Conservation (phyloP, 495 filamentous ascomycete genomes). For the Neurospora sublineolata region DNA sequence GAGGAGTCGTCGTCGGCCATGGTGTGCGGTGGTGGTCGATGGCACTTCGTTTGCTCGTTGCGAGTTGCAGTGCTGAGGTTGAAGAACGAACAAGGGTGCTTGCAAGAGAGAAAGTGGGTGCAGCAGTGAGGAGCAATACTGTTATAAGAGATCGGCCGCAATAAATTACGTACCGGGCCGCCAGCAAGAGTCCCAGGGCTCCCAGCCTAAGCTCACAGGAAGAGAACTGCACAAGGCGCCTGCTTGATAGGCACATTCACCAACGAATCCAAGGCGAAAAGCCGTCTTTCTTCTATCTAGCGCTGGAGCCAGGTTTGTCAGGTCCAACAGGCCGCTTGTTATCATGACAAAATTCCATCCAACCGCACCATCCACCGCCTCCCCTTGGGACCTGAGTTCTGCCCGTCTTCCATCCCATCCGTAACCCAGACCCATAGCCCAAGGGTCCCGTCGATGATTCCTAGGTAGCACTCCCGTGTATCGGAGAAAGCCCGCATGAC, state of each 20-base stretch:
- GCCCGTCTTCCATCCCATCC: background rate
- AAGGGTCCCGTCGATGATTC: background rate
- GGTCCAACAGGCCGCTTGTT: background rate
- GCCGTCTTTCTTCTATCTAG: background rate
- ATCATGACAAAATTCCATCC: background rate
- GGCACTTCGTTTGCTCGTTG: constrained; percentile 5
- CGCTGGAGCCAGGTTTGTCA: background rate
- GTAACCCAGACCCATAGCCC: background rate
- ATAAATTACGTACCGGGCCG: constrained; percentile 24
- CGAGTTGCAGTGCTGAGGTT: constrained; percentile 6
- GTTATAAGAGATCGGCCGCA: constrained; percentile 19
- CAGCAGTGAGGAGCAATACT: constrained; percentile 12
- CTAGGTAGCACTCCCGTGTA: background rate
- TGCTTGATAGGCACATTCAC: constrained; percentile 20
- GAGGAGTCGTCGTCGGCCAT: constrained; percentile 45
- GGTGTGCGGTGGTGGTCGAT: constrained; percentile 11
- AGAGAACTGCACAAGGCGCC: constrained; percentile 3
- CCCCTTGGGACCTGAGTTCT: background rate
- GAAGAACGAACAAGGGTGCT: constrained; percentile 5
- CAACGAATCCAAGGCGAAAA: constrained; percentile 6
- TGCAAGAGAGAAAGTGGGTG: constrained; percentile 10
- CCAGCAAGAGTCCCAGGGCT: constrained; percentile 15
- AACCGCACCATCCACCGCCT: background rate
- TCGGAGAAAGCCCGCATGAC: background rate
- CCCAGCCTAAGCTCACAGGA: constrained; percentile 10